Conservation (phyloP, 495 filamentous ascomycete species). For the Daldinia grandis region DNA sequence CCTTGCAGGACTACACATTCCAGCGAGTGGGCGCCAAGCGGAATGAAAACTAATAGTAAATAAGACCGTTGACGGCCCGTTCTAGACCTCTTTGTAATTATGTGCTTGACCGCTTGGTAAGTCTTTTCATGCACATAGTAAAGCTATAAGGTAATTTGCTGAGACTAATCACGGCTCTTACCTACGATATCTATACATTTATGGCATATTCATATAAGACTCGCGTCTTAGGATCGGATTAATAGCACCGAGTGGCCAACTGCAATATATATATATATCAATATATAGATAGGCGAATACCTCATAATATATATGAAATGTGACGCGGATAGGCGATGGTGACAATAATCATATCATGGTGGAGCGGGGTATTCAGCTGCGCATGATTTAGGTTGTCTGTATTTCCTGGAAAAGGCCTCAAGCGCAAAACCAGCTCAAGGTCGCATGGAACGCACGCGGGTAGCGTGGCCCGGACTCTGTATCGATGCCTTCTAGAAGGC, state of each 20-base stretch:
- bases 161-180: too few relatives aligned
- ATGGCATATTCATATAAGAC: neutral
- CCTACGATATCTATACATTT: neutral
- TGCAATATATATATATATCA: neutral
- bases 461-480: slow-evolving; percentile 12
- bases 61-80: neutral
- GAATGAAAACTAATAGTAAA: neutral
- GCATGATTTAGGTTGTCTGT: slow-evolving; percentile 2
- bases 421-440: slow-evolving; percentile 10
- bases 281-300: neutral
- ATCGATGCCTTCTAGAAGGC: slow-evolving; percentile 38
- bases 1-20: neutral
- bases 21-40: neutral
- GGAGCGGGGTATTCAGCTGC: slow-evolving; percentile 30
- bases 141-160: neutral
- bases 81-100: neutral
- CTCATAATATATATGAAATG: slow-evolving; percentile 2
- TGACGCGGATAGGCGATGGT: neutral
- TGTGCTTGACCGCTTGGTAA: neutral
- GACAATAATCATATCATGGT: neutral
- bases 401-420: slow-evolving; percentile 14
- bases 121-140: neutral
- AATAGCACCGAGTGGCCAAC: neutral
- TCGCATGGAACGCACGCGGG: slow-evolving; percentile 15
- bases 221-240: neutral